Base-by-base conservation (phyloP, 192 early-diverging fungal genomes). In the Coemansia sp. region DNA sequence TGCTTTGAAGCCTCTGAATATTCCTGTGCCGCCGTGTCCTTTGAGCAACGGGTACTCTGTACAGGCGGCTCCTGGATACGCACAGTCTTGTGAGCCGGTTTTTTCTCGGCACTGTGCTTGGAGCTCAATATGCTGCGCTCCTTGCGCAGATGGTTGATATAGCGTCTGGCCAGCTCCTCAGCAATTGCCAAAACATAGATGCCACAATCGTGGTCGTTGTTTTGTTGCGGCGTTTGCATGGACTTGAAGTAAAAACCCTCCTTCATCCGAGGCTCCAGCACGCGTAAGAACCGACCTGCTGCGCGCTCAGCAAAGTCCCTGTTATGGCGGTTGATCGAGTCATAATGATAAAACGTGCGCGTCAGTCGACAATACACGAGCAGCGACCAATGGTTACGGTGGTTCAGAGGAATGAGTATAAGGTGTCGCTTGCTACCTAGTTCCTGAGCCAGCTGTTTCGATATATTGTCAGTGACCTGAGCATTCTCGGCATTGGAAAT, bases 141-240 rank as follows among this genome's bases (percentile, higher is more conserved):
- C 27, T 48, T 60, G 0, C 37, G 47, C 50, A 60, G 42, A 44
- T 67, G 67, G 32, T 69, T 77, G 25, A 77, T 60, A 40, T 64
- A 77, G 7, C 73, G 51, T 0, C 73, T 48, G 1, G 73, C 73
- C 49, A 77, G 25, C 22, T 77, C 58, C 58, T 77, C 62, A 0
- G 73, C 67, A 51, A 77, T 77, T 0, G 67, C 62, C 53, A 77
- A 32, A 17, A 77, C 73, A 24, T 77, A 77, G 18, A 77, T 59
- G 5, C 73, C 73, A 36, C 73, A 77, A 32, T 77, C 73, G 40
- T 55, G 54, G 46, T 77, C 66, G 41, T 77, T 77, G 41, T 77
- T 77, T 53, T 70, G 73, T 58, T 77, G 73, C 39, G 73, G 73
- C 25, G 73, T 77, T 52, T 77, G 73, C 58, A 77, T 69, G 8